Conservation (phyloP, 1,139 yeast species). For the Hanseniaspora uvarum region DNA sequence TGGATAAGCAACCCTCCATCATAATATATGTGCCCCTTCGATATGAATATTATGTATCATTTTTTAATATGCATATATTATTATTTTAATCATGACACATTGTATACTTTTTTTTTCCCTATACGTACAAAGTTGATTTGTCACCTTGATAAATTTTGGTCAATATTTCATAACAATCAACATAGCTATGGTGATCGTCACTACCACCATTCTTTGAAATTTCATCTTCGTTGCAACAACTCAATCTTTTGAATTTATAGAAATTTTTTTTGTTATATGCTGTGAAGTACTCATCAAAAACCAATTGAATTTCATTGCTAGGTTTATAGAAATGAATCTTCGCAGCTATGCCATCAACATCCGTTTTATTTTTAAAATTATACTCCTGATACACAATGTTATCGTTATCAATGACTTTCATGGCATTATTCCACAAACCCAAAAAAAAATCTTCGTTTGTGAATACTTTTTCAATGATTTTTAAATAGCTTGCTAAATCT, state of each 20-base stretch:
- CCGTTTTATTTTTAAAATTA: neutral
- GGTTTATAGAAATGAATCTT: slow-evolving; percentile 7
- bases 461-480: neutral
- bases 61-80: too few species aligned
- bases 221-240: neutral
- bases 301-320: slow-evolving; percentile 2
- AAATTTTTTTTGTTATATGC: slow-evolving; percentile 9
- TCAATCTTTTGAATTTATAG: neutral
- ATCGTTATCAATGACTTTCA: slow-evolving; percentile 2
- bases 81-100: too few species aligned
- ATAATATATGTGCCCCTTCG: too few species aligned
- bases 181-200: neutral
- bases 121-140: neutral
- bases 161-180: neutral
- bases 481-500: neutral
- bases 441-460: slow-evolving; percentile 2
- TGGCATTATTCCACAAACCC: neutral
- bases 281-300: slow-evolving; percentile 14
- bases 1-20: too few species aligned
- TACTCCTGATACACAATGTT: slow-evolving; percentile 1
- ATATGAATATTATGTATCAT: too few species aligned
- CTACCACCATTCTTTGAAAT: neutral
- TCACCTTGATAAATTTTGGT: slow-evolving; percentile 1
- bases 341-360: neutral
- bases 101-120: too few species aligned